Evolutionary conservation across 2,329 filamentous ascomycete species (phyloP).

Genomic region (Arthrobotrys sinensis): DNA sequence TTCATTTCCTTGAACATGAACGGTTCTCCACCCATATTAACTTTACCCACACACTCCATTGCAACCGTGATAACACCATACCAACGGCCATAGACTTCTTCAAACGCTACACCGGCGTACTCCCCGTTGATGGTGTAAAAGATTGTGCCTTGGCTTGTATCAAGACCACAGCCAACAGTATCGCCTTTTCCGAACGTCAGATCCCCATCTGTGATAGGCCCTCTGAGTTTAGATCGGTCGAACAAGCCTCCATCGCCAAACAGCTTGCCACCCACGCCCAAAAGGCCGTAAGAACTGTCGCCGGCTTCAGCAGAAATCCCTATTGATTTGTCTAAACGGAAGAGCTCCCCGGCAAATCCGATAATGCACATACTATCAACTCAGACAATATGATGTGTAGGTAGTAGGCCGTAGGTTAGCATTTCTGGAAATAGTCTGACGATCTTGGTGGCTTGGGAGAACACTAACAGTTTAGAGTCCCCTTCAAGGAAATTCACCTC

Average conservation of each 20-base stretch:
- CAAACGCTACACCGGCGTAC: conserved; percentile 20
- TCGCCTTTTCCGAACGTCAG: conserved; percentile 26
- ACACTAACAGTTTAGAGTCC: background rate
- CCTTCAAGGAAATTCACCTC: conserved; percentile 33
- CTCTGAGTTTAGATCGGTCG: background rate
- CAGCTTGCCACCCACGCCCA: conserved; percentile 1
- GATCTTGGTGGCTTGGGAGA: background rate
- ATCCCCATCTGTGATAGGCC: background rate
- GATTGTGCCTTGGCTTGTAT: conserved; percentile 18
- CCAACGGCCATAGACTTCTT: conserved; percentile 29
- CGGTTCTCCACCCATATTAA: conserved; percentile 22
- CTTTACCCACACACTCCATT: conserved; percentile 1
- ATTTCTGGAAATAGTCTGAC: background rate
- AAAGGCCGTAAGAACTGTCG: conserved; percentile 10
- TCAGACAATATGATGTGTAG: background rate
- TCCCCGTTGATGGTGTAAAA: conserved; percentile 42
- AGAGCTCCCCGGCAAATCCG: conserved; percentile 32
- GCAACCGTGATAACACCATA: conserved; percentile 4
- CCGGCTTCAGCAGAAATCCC: conserved; percentile 9
- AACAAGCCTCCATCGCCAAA: background rate
- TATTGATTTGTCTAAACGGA: background rate
- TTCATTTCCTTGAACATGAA: conserved; percentile 40
- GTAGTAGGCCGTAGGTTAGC: background rate
- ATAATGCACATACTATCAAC: conserved; percentile 14
- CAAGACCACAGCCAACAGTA: conserved; percentile 34